Evolutionary conservation across 176 grass and related monocot species (phyloP), one percentile per base, ranked within the genome.

Genomic region (Phoenix roebelenii): DNA sequence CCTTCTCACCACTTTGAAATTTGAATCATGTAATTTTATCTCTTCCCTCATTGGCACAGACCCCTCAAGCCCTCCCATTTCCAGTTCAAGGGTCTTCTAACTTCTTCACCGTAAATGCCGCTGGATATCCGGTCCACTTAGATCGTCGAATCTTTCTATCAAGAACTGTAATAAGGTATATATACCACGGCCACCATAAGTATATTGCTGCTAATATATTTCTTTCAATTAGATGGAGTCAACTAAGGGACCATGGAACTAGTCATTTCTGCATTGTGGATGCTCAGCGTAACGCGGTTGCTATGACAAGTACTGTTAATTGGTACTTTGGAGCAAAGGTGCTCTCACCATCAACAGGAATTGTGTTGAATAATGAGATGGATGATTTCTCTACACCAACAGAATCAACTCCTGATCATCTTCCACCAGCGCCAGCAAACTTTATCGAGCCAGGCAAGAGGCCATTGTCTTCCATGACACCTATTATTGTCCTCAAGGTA

Each of bases 331-430:
- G 92, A 4, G 83, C 75, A 23, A 55, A 48, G 19, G 66, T 96
- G 59, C 16, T 96, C 12, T 96, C 86, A 49, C 87, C 80, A 44
- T 88, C 87, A 44, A 96, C 92, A 23, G 92, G 92, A 70, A 80
- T 90, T 62, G 80, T 96, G 61, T 19, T 90, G 23, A 96, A 96
- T 67, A 78, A 96, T 62, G 87, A 96, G 82, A 96, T 96, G 92
- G 92, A 85, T 66, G 92, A 96, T 56, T 96, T 96, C 75, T 96
- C 87, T 7, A 68, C 61, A 25, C 92, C 92, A 14, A 57, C 50
- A 7, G 64, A 87, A 55, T 20, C 18, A n/a, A 48, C 75, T 5
- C 80, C 74, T 2, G 92, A 87, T 49, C 5, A 72, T 0, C 80
- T 96, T 26, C 92, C 92, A 25, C 92, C 92, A 0, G 86, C 92